A percentile compares a stretch with the other conserved stretches of the same genome.
Conservation (phyloP, 1,284 basidiomycete species). For the Tetrapyrgos nigripes region DNA sequence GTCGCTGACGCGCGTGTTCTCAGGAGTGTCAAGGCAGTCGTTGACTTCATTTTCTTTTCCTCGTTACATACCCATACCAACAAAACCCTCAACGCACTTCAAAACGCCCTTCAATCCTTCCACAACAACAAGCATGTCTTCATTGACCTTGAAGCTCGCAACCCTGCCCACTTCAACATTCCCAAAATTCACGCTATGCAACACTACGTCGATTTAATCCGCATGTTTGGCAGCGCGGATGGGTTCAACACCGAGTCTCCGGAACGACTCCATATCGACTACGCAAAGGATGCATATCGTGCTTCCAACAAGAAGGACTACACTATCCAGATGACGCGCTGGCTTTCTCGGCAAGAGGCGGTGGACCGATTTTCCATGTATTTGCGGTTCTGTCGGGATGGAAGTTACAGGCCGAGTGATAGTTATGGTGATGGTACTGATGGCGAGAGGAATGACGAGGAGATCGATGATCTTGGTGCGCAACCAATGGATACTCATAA, state of each 20-base stretch:
- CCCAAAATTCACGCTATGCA: not conserved
- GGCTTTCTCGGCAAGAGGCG: conserved; percentile 1
- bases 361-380: not conserved
- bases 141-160: too few relatives aligned
- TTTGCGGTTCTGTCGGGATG: not conserved
- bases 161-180: not conserved
- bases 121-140: too few relatives aligned
- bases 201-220: not conserved
- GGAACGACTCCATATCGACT: not conserved
- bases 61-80: conserved; percentile 19
- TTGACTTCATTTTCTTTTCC: conserved; percentile 23
- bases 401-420: too few relatives aligned
- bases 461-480: too few relatives aligned
- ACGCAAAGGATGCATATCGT: conserved; percentile 1
- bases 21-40: conserved; percentile 10
- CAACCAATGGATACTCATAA: too few relatives aligned
- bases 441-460: too few relatives aligned
- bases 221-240: not conserved
- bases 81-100: too few relatives aligned
- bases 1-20: conserved; percentile 14
- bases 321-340: conserved; percentile 6
- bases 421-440: too few relatives aligned
- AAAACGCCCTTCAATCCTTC: too few relatives aligned
- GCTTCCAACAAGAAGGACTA: conserved; percentile 6
- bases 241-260: not conserved